Conservation (phyloP, 2,329 filamentous ascomycete species). For the Pseudogymnoascus sp. region DNA sequence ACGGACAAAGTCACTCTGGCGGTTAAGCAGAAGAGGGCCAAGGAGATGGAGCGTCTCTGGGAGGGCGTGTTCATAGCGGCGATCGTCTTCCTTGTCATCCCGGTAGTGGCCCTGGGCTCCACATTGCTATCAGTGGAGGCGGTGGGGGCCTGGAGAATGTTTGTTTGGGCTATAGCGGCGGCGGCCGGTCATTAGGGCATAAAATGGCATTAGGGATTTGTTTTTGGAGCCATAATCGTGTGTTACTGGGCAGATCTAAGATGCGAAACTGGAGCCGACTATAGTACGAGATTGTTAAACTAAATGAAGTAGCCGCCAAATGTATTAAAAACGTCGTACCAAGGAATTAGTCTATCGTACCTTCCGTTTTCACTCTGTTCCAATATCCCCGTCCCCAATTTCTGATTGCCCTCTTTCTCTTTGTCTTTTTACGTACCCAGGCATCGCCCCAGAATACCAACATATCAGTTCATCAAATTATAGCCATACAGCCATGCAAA, state of each 20-base stretch:
- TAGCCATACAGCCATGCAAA: not conserved
- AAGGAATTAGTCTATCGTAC: not conserved
- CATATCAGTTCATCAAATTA: not conserved
- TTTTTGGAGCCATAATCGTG: not conserved
- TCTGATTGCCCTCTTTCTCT: no score
- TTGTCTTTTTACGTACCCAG: no score
- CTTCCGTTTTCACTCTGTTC: not conserved
- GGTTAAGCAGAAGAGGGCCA: not conserved
- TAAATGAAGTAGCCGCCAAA: not conserved
- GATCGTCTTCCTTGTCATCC: not conserved
- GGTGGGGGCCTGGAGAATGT: not conserved
- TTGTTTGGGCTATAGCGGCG: not conserved
- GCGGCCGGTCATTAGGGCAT: not conserved
- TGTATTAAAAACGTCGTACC: not conserved
- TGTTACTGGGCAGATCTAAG: not conserved
- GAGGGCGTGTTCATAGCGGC: not conserved
- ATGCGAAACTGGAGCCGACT: not conserved
- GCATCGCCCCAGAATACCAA: not conserved
- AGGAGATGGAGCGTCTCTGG: not conserved
- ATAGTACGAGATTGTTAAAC: not conserved
- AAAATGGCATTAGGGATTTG: not conserved
- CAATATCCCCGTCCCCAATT: not conserved
- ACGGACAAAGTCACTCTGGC: not conserved
- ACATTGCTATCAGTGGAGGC: not conserved
- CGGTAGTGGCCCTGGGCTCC: not conserved